Evolutionary conservation across 1,284 basidiomycete species (phyloP).

Genomic region (Inonotus obliquus): DNA sequence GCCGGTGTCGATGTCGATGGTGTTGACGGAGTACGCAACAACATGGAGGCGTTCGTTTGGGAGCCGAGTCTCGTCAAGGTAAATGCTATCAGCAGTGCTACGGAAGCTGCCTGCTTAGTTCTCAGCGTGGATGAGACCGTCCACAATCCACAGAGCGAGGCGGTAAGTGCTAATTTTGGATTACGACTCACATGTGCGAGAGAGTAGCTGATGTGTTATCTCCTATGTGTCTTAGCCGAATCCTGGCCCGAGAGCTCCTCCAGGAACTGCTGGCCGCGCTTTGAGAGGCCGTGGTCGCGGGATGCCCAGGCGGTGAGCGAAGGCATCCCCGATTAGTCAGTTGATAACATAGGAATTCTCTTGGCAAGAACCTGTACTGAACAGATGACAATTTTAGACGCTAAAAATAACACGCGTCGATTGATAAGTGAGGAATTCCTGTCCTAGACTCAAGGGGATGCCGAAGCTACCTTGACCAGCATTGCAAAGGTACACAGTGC

Average conservation of each 20-base stretch:
- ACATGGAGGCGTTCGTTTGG: constrained; percentile 98
- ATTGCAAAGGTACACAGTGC: not conserved
- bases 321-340: not conserved
- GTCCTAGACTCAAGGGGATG: not conserved
- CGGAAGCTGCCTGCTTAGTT: constrained; percentile 95
- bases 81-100: constrained; percentile 92
- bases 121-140: constrained; percentile 95
- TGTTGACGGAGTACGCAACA: constrained; percentile 84
- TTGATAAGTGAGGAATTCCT: not conserved
- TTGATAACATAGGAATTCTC: constrained; percentile 8
- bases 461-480: not conserved
- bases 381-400: not conserved
- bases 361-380: constrained; percentile 5
- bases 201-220: constrained; percentile 20
- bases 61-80: constrained; percentile 94
- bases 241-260: constrained; percentile 78
- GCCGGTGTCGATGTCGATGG: constrained; percentile 95
- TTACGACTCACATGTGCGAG: constrained; percentile 8
- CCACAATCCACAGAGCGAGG: constrained; percentile 87
- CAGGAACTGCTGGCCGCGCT: constrained; percentile 79
- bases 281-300: constrained; percentile 81
- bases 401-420: not conserved
- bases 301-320: constrained; percentile 56
- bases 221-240: constrained; percentile 43
- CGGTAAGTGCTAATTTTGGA: constrained; percentile 43